These are phyloP conservation scores for Starmerella gropengiesseri DNA, from an alignment of 805 yeast genomes.

Conservation along the genomic window DNA sequence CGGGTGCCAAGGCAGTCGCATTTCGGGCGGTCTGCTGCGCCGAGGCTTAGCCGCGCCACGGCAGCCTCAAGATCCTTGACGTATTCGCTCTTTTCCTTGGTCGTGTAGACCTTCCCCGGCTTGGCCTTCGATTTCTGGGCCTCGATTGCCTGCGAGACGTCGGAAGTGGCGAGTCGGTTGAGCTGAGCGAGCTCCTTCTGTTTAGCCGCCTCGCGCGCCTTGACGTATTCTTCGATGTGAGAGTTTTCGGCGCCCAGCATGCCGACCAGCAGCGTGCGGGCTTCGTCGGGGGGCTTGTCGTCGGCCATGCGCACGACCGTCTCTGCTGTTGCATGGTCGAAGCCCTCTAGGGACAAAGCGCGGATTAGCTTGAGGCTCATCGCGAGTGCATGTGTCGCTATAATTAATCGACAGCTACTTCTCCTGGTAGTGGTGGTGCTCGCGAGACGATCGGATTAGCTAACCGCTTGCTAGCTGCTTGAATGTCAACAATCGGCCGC, in stretches of 20 bases:
- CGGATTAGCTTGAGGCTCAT: constrained; percentile 12
- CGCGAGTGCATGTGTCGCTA: too few relatives aligned
- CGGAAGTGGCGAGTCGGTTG: background rate
- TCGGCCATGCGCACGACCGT: constrained; percentile 20
- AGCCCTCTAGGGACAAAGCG: constrained; percentile 19
- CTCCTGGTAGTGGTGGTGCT: too few relatives aligned
- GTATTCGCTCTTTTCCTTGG: constrained; percentile 39
- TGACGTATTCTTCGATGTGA: constrained; percentile 15
- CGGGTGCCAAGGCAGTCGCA: constrained; percentile 81
- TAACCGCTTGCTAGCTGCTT: too few relatives aligned
- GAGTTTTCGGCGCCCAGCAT: constrained; percentile 16
- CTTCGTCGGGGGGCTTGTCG: constrained; percentile 18
- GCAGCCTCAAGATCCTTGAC: constrained; percentile 58
- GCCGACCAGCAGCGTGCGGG: constrained; percentile 17
- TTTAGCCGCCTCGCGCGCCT: constrained; percentile 6
- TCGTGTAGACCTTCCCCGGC: constrained; percentile 6
- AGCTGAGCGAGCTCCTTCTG: constrained; percentile 1
- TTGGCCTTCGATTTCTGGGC: background rate
- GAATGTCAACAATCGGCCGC: too few relatives aligned
- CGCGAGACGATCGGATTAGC: too few relatives aligned
- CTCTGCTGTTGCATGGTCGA: constrained; percentile 23
- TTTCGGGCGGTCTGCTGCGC: constrained; percentile 28
- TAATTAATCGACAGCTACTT: too few relatives aligned
- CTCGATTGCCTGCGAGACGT: constrained; percentile 4
- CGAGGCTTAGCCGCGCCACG: constrained; percentile 42